Base-by-base conservation (phyloP, 176 grass and related monocot species). In the Aegilops longissima region DNA sequence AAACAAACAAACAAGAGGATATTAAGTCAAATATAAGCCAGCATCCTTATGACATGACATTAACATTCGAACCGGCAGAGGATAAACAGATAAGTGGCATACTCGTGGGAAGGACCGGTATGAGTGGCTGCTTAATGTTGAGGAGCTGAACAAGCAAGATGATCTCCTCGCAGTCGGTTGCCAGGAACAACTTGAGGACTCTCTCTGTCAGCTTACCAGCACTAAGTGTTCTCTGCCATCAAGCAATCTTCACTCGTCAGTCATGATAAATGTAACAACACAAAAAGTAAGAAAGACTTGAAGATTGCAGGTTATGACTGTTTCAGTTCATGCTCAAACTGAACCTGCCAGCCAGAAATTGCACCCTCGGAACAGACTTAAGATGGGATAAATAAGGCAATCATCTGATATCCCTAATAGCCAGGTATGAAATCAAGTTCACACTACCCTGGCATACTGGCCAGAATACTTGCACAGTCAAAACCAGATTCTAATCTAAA, bases 141-240 rank as follows among this genome's bases (percentile, higher is more conserved):
- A 94, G 88, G 35, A 86, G 52, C n/a, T 58, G 79, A 87, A 98
- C 88, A 51, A 92, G 82, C 66, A 85, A 68, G 21, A 93, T 59
- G 21, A 98, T 96, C 39, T 96, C 90, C 88, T 96, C 90, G 3
- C 91, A 96, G 29, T 87, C 92, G 0, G 97, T 99, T 73, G 90
- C 92, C 24, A 91, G 63, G 31, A 99, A 99, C 83, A 99, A 80
- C 39, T 96, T 94, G 44, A 99, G 88, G 16, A 99, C 90, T 81
- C 76, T 99, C 77, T 94, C 94, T 30, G 92, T 96, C 61, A 96
- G 85, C 80, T 99, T 99, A 83, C 97, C 97, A 45, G 97, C 94
- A 67, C 79, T 88, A 39, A 99, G 64, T 4, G 94, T 96, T 89
- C 85, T 96, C 94, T 99, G 89, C 49, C 16, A 84, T 88, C 29